A percentile compares a stretch with the other conserved stretches of the same genome.
These are phyloP conservation scores for Scenedesmus sp. DNA, from an alignment of 163 green algal genomes.

Conservation along the genomic window DNA sequence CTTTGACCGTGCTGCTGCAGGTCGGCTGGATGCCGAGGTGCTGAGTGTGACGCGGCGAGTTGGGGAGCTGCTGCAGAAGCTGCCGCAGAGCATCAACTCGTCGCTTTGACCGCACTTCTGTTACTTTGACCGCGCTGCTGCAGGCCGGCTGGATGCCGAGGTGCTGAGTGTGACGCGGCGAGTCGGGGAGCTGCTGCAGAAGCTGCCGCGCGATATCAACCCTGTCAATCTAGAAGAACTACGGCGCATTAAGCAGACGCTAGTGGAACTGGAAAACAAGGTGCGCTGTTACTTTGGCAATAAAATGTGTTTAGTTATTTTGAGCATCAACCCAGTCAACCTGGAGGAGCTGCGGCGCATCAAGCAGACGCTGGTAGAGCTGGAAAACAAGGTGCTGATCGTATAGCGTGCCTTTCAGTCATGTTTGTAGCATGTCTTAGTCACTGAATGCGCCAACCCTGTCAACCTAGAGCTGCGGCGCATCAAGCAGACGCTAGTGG, in stretches of 20 bases:
- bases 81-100: background rate
- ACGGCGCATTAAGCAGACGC: constrained; percentile 89
- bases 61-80: background rate
- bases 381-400: constrained; percentile 85
- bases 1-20: constrained; percentile 49
- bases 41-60: constrained; percentile 77
- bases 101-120: background rate
- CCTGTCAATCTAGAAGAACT: constrained; percentile 96
- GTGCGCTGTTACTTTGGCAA: constrained; percentile 26
- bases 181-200: constrained; percentile 81
- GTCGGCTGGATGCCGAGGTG: constrained; percentile 91
- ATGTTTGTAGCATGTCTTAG: too few relatives aligned
- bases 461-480: constrained; percentile 94
- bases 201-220: constrained; percentile 91
- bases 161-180: constrained; percentile 79
- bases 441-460: constrained; percentile 66
- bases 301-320: too few relatives aligned
- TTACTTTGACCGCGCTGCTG: background rate
- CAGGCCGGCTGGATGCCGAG: constrained; percentile 89
- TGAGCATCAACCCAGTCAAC: constrained; percentile 87
- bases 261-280: constrained; percentile 96
- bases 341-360: constrained; percentile 95
- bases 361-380: constrained; percentile 94
- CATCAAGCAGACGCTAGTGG: constrained; percentile 94
- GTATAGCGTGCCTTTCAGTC: too few relatives aligned